Base-by-base conservation (phyloP, 768 basidiomycete species). In the Tylopilus plumbeoviolaceoides region DNA sequence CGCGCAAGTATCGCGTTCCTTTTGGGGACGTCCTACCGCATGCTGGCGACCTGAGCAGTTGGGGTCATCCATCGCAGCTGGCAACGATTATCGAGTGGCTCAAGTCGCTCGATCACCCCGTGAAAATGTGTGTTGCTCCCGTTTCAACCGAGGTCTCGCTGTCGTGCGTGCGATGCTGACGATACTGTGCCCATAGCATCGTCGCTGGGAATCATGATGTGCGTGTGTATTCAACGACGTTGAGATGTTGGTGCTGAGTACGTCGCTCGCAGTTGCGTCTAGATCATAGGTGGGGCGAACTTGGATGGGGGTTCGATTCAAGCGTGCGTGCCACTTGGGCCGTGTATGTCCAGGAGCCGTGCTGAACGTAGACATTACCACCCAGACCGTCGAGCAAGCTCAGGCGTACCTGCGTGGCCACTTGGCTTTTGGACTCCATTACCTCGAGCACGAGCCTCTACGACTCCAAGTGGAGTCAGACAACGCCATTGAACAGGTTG, bases 171-270 rank as follows among this genome's bases (percentile, higher is more conserved):
- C 8, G 36, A 41, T 17, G 47, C 45, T 54, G 42, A 65, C 14
- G 42, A 8, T 9, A 23, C 11, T 30, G 20, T 15, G 12, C 4
- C 18, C 25, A 18, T 50, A 84, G 84, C 53, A 72, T 88, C 47
- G 81, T 87, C 44, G 84, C 80, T 33, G 85, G 87, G 18, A 87
- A 88, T 57, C 86, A 87, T 57, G 86, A 89, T 58, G 65, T 84
- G 33, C 28, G 69, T 63, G 33, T 7, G 7, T 28, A 1, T 38
- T 18, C 3, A n/a, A 36, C 27, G 18, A 23, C 41, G 15, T 0
- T n/a, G 14, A 7, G 11, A 30, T 10, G 1, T 10, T 12, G 31
- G 36, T 43, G 20, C 28, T 53, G 43, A 58, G 4, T 36, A 9
- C 15, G 35, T 40, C 20, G 4, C 11, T 38, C 15, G 39, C 48